phyloP scores from a whole-genome alignment of 192 early-diverging fungal species.

The Backusella westeae region DNA sequence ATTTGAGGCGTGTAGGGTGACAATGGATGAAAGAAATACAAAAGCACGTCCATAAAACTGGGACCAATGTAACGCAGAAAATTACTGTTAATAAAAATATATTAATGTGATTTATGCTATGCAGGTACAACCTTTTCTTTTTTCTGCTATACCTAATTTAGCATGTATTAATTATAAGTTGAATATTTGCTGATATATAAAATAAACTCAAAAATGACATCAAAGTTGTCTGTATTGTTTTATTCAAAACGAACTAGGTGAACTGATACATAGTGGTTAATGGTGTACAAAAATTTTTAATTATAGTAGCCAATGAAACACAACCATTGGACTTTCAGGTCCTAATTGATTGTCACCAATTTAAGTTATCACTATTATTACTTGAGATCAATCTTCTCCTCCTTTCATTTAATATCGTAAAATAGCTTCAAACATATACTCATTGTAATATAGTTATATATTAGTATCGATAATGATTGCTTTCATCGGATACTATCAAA shows the following conservation, averaged over 20 bases:
- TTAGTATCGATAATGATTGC: too few species aligned
- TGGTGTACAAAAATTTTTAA: neutral
- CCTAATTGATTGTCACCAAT: too few species aligned
- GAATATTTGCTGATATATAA: neutral
- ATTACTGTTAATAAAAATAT: neutral
- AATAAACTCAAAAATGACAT: neutral
- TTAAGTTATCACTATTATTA: too few species aligned
- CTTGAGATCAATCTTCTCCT: too few species aligned
- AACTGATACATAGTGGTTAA: neutral
- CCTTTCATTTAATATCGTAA: too few species aligned
- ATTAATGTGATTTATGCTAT: neutral
- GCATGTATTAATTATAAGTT: neutral
- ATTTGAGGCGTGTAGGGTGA: neutral
- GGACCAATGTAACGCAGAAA: constrained; percentile 1
- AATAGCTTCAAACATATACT: too few species aligned
- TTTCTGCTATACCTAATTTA: neutral
- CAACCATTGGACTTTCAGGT: too few species aligned
- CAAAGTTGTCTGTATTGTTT: neutral
- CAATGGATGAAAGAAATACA: neutral
- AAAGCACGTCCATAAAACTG: neutral
- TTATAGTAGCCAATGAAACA: too few species aligned
- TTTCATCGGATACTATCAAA: too few species aligned
- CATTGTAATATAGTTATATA: too few species aligned
- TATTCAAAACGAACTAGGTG: neutral
- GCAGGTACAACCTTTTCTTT: neutral